Evolutionary conservation across 176 grass and related monocot species (phyloP).

Genomic region (Aegilops sharonensis): DNA sequence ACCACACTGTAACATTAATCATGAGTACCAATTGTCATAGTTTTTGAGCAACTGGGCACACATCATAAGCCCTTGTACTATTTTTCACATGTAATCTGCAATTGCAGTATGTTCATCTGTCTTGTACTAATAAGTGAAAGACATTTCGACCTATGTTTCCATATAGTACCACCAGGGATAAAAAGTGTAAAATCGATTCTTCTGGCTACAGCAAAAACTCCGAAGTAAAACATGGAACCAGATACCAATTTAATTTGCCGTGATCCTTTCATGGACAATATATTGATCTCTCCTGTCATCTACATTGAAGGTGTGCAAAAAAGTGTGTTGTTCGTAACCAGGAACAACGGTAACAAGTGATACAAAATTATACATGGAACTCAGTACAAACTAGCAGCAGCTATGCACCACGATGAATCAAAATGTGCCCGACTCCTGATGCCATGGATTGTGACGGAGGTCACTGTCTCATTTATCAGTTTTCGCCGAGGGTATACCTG

Average conservation of each 20-base stretch:
- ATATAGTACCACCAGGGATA: not conserved
- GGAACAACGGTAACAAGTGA: slow-evolving; percentile 18
- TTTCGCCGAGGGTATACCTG: slow-evolving; percentile 88
- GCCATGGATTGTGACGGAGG: not conserved
- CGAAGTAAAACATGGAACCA: not conserved
- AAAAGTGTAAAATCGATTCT: not conserved
- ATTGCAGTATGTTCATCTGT: not conserved
- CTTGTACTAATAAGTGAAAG: not conserved
- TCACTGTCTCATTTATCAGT: slow-evolving; percentile 22
- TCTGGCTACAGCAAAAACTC: not conserved
- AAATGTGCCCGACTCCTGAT: slow-evolving; percentile 46
- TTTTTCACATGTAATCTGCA: slow-evolving; percentile 26
- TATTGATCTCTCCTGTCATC: slow-evolving; percentile 41
- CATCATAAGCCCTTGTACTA: not conserved
- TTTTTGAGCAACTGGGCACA: slow-evolving; percentile 29
- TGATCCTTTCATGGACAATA: slow-evolving; percentile 29
- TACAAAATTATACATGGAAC: slow-evolving; percentile 38
- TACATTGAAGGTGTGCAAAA: slow-evolving; percentile 9
- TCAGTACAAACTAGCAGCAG: slow-evolving; percentile 40
- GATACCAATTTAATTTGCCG: not conserved
- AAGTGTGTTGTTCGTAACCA: slow-evolving; percentile 12
- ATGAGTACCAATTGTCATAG: not conserved
- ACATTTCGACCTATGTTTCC: not conserved
- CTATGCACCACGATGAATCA: slow-evolving; percentile 48
- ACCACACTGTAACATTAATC: slow-evolving; percentile 41